These are phyloP conservation scores for Termitomyces titanicus DNA, from an alignment of 768 basidiomycete species.

Conservation along the genomic window DNA sequence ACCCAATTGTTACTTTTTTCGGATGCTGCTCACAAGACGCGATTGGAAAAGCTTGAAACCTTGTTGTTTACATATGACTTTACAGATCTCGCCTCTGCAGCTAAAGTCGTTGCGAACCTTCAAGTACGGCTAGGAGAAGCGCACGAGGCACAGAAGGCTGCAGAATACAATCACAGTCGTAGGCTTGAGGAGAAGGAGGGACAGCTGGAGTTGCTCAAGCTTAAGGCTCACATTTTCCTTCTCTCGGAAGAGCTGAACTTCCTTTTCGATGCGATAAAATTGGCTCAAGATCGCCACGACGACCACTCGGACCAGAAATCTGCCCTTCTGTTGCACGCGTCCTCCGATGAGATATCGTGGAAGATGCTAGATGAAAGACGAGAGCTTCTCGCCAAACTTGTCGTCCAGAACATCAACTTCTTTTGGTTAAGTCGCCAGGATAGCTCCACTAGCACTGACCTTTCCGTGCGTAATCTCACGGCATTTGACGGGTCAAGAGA, in stretches of 20 bases:
- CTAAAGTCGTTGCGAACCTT: conserved; percentile 63
- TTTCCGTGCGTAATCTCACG: conserved; percentile 72
- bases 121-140: conserved; percentile 70
- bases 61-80: conserved; percentile 89
- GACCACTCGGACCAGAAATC: conserved; percentile 71
- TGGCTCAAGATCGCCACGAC: conserved; percentile 74
- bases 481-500: conserved; percentile 84
- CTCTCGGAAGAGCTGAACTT: conserved; percentile 78
- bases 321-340: conserved; percentile 75
- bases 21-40: conserved; percentile 78
- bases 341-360: conserved; percentile 88
- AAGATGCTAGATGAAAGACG: conserved; percentile 75
- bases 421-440: conserved; percentile 86
- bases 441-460: conserved; percentile 76
- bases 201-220: conserved; percentile 54
- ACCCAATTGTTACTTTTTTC: conserved; percentile 87
- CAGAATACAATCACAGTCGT: conserved; percentile 34
- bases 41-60: conserved; percentile 74
- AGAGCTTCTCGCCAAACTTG: conserved; percentile 80
- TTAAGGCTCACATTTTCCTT: conserved; percentile 69
- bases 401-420: conserved; percentile 75
- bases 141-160: conserved; percentile 46
- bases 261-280: conserved; percentile 82
- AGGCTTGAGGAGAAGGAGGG: conserved; percentile 41
- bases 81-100: conserved; percentile 68